Evolutionary conservation across 1,139 yeast species (phyloP).

Genomic region (Sugiyamaella japonica): DNA sequence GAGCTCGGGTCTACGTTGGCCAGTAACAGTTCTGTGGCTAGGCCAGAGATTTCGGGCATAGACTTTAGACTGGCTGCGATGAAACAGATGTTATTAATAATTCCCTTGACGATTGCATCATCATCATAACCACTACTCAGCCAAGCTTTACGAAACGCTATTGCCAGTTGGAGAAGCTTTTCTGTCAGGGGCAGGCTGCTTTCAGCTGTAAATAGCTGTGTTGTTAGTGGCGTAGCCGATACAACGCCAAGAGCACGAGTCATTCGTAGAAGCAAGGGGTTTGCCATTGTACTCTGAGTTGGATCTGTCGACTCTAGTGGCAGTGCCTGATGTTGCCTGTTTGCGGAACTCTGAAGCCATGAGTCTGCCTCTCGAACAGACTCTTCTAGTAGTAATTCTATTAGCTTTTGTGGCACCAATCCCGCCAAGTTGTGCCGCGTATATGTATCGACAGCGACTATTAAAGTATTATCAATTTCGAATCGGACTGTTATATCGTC

Average conservation of each 20-base stretch:
- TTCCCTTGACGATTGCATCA: conserved; percentile 5
- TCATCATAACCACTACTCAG: neutral
- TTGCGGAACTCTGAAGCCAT: neutral
- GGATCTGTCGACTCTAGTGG: neutral
- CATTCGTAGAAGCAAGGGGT: conserved; percentile 18
- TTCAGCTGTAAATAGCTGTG: neutral
- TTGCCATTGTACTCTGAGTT: neutral
- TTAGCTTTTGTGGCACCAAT: neutral
- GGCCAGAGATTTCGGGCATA: conserved; percentile 10
- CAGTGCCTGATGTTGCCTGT: too few species aligned
- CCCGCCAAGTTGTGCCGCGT: neutral
- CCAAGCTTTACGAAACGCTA: neutral
- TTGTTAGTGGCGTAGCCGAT: conserved; percentile 11
- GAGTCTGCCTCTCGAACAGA: neutral
- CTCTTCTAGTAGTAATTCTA: conserved; percentile 4
- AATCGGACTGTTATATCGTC: conserved; percentile 20
- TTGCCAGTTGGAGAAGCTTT: conserved; percentile 10
- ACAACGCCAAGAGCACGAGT: conserved; percentile 28
- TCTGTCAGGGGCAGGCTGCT: conserved; percentile 6
- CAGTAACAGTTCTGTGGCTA: conserved; percentile 2
- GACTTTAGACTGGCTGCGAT: conserved; percentile 22
- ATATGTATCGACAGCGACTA: conserved; percentile 21
- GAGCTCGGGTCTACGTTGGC: neutral
- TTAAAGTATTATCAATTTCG: conserved; percentile 22
- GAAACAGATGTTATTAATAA: conserved; percentile 20